Conservation (phyloP, 164 flowering plant genomes). For the Nymphaea colorata region DNA sequence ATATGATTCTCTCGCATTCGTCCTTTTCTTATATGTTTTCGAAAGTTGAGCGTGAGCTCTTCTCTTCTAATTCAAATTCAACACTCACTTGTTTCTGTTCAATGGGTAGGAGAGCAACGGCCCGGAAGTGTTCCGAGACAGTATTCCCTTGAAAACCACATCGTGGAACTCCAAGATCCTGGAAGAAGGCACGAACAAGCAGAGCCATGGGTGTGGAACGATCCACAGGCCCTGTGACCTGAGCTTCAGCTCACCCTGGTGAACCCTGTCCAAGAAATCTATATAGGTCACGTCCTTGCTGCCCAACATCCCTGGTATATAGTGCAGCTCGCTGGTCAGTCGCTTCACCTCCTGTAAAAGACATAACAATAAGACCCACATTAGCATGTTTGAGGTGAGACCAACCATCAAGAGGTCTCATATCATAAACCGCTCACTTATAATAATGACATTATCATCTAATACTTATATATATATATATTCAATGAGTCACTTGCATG, state of each 20-base stretch:
- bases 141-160: slow-evolving; percentile 46
- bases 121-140: slow-evolving; percentile 27
- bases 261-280: slow-evolving; percentile 57
- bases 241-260: slow-evolving; percentile 44
- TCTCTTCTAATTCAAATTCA: too few species aligned
- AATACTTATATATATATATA: too few species aligned
- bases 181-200: slow-evolving; percentile 64
- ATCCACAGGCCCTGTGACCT: slow-evolving; percentile 57
- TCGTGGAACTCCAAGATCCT: slow-evolving; percentile 39
- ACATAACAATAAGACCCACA: neutral
- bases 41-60: too few species aligned
- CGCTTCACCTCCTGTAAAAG: slow-evolving; percentile 37
- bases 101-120: slow-evolving; percentile 63
- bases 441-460: neutral
- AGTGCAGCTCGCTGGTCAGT: slow-evolving; percentile 30
- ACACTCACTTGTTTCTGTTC: slow-evolving; percentile 46
- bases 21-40: too few species aligned
- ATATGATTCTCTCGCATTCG: too few species aligned
- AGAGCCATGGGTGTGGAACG: slow-evolving; percentile 93
- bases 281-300: slow-evolving; percentile 36
- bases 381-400: neutral
- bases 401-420: neutral
- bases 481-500: too few species aligned
- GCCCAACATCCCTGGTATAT: slow-evolving; percentile 29
- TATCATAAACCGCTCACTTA: too few species aligned